A percentile compares a stretch with the other conserved stretches of the same genome.
These are phyloP conservation scores for Sporothrix inflata DNA, from an alignment of 2,329 filamentous ascomycete species.

Conservation along the genomic window DNA sequence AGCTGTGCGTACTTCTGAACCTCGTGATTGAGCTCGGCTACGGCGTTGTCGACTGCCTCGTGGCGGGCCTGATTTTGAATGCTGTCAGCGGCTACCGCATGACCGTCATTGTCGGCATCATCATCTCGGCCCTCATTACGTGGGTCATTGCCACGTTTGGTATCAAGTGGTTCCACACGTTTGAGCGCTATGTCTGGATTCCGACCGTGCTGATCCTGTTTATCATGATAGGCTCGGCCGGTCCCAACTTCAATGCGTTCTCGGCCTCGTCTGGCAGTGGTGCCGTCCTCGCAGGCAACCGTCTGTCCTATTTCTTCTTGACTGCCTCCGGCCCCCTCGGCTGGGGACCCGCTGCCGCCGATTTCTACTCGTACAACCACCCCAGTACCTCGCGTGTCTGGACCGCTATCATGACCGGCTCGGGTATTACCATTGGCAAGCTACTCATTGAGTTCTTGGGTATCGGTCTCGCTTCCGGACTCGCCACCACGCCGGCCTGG, in stretches of 20 bases:
- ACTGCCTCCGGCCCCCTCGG: slow-evolving; percentile 67
- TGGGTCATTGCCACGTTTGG: slow-evolving; percentile 70
- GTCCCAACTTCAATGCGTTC: slow-evolving; percentile 60
- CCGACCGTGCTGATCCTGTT: slow-evolving; percentile 64
- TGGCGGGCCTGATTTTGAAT: slow-evolving; percentile 69
- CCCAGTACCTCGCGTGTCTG: slow-evolving; percentile 37
- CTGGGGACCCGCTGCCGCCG: slow-evolving; percentile 64
- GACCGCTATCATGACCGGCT: slow-evolving; percentile 59
- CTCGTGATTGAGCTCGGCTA: slow-evolving; percentile 41
- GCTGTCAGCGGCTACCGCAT: slow-evolving; percentile 63
- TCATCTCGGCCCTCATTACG: slow-evolving; percentile 64
- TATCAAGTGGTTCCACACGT: slow-evolving; percentile 68
- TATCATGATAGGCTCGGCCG: slow-evolving; percentile 64
- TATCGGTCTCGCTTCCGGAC: slow-evolving; percentile 64
- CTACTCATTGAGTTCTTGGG: slow-evolving; percentile 64
- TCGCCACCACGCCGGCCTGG: slow-evolving; percentile 57
- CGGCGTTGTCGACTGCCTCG: slow-evolving; percentile 62
- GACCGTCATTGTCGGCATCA: slow-evolving; percentile 67
- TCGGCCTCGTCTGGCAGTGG: slow-evolving; percentile 55
- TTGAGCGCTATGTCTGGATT: slow-evolving; percentile 68
- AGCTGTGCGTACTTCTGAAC: slow-evolving; percentile 39
- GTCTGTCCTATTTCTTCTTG: slow-evolving; percentile 71
- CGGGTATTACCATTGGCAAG: slow-evolving; percentile 61
- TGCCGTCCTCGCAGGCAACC: slow-evolving; percentile 57
- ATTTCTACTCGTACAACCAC: slow-evolving; percentile 64